Evolutionary conservation across 2,329 filamentous ascomycete genomes (phyloP).

Genomic region (Phialocephala sp.): DNA sequence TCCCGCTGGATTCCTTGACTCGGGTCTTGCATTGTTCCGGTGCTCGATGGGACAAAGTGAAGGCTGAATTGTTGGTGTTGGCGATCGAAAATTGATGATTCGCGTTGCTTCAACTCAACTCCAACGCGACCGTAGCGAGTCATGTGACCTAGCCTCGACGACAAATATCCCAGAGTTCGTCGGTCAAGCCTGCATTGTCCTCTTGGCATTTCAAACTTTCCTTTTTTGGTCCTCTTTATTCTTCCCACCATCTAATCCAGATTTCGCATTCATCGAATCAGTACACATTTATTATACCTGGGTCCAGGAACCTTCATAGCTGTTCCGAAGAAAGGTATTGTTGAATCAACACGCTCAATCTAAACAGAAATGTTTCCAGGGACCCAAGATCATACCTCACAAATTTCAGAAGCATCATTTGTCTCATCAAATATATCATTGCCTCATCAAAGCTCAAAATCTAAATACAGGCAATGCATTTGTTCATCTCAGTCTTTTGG

Average conservation of each 20-base stretch:
- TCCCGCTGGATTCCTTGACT: slow-evolving; percentile 51
- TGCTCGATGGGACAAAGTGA: slow-evolving; percentile 24
- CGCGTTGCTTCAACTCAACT: background rate
- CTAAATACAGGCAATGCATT: slow-evolving; percentile 27
- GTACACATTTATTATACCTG: too few relatives aligned
- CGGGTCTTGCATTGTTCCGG: slow-evolving; percentile 49
- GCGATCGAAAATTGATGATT: background rate
- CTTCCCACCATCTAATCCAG: too few relatives aligned
- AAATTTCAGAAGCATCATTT: background rate
- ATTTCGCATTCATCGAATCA: too few relatives aligned
- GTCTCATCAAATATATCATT: background rate
- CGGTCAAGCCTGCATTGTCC: background rate
- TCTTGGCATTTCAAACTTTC: background rate
- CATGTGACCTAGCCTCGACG: background rate
- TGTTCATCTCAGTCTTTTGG: slow-evolving; percentile 5
- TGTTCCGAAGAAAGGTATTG: too few relatives aligned
- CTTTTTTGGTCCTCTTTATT: too few relatives aligned
- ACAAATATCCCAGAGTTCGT: background rate
- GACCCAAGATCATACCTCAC: too few relatives aligned
- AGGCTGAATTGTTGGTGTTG: background rate
- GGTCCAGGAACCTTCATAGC: background rate
- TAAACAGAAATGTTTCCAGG: too few relatives aligned
- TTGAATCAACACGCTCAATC: too few relatives aligned
- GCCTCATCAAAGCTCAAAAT: slow-evolving; percentile 17
- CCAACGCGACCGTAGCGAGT: background rate